Evolutionary conservation across 306 rosid genomes (phyloP).

Genomic region (Glycine soja): DNA sequence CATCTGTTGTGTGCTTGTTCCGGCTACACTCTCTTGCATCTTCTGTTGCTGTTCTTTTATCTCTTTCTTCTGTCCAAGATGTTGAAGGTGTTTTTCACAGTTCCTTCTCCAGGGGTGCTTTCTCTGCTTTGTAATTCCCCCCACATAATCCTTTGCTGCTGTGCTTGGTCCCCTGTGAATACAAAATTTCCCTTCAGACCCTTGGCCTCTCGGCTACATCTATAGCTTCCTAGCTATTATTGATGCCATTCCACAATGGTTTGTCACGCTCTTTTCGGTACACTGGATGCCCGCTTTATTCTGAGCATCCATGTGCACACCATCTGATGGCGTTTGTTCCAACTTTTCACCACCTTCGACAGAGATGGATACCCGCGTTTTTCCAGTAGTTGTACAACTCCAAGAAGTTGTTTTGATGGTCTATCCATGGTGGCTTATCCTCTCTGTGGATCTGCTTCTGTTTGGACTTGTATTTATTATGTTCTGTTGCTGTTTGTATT

Average conservation of each 20-base stretch:
- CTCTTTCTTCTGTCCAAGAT: neutral
- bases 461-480: neutral
- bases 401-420: neutral
- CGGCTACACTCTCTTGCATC: neutral
- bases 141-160: no score
- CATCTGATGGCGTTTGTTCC: neutral
- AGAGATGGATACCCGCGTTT: neutral
- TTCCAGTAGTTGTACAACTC: no score
- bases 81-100: neutral
- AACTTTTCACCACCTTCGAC: slow-evolving; percentile 7
- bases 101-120: neutral
- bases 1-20: neutral
- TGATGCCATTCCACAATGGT: no score
- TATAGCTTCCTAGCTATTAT: no score
- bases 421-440: slow-evolving; percentile 10
- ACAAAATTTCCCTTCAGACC: no score
- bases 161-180: no score
- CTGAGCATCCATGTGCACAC: neutral
- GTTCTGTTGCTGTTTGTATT: neutral
- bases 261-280: no score
- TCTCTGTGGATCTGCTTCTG: neutral
- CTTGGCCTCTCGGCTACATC: no score
- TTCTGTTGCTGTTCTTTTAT: neutral
- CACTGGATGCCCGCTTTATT: no score
- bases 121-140: neutral